A percentile compares a stretch with the other conserved stretches of the same genome.
Evolutionary conservation across 106 monocot species (phyloP).

Genomic region (Allium fistulosum): DNA sequence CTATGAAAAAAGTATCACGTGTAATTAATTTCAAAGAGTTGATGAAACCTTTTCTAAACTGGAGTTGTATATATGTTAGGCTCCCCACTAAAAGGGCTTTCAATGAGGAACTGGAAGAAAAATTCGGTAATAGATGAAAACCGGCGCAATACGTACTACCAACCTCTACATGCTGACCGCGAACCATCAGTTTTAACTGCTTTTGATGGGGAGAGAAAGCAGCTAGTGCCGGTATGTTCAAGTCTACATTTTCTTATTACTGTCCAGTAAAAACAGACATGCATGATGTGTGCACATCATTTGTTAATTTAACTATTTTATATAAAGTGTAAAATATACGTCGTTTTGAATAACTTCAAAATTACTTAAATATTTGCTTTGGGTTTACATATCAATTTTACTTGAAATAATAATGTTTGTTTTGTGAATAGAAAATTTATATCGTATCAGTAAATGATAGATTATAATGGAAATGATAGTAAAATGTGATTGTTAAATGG

Average conservation of each 20-base stretch:
- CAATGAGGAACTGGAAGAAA: slow-evolving; percentile 51
- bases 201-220: slow-evolving; percentile 45
- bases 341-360: background rate
- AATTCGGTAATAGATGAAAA: slow-evolving; percentile 45
- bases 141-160: slow-evolving; percentile 59
- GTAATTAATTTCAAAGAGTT: too few species aligned
- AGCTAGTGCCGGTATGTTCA: slow-evolving; percentile 46
- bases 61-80: slow-evolving; percentile 26
- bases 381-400: background rate
- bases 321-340: background rate
- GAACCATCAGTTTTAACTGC: slow-evolving; percentile 29
- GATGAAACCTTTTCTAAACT: too few species aligned
- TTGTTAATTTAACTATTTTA: background rate
- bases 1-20: too few species aligned
- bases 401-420: background rate
- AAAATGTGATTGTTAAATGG: too few species aligned
- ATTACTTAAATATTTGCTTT: background rate
- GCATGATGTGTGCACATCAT: background rate
- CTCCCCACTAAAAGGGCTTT: slow-evolving; percentile 24
- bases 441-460: too few species aligned
- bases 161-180: slow-evolving; percentile 17
- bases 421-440: too few species aligned
- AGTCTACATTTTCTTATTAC: background rate
- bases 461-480: too few species aligned
- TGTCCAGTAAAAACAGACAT: too few species aligned